Evolutionary conservation across 179 eudicot genomes (phyloP).

Genomic region (Corrigiola litoralis): DNA sequence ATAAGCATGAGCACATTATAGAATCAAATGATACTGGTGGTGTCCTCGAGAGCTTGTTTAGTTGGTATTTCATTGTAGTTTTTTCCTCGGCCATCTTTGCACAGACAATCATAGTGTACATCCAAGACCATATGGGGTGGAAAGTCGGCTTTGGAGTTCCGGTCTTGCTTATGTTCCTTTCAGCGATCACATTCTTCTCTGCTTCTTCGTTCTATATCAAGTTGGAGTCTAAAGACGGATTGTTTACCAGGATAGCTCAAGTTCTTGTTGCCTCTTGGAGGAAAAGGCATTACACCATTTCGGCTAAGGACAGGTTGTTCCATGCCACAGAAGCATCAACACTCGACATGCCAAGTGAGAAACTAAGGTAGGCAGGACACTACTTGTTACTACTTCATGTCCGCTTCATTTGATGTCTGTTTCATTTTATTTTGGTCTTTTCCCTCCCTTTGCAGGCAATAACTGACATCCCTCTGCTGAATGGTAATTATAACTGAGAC

Average conservation of each 20-base stretch:
- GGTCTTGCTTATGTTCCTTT: constrained; percentile 38
- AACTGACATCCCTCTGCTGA: too few species aligned
- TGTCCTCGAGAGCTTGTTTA: constrained; percentile 38
- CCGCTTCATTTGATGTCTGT: background rate
- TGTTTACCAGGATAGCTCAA: constrained; percentile 43
- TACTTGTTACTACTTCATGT: too few species aligned
- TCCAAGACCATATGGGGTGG: constrained; percentile 75
- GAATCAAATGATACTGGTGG: constrained; percentile 1
- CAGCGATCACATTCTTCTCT: constrained; percentile 34
- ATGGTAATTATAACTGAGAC: too few species aligned
- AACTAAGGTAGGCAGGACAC: constrained; percentile 29
- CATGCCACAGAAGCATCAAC: constrained; percentile 40
- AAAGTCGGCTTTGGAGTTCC: constrained; percentile 56
- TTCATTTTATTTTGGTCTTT: background rate
- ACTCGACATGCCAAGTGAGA: constrained; percentile 31
- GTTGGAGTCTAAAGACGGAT: constrained; percentile 35
- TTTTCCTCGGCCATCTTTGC: constrained; percentile 34
- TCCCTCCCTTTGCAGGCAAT: too few species aligned
- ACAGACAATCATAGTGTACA: constrained; percentile 47
- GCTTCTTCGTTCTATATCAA: constrained; percentile 52
- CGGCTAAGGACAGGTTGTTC: constrained; percentile 1
- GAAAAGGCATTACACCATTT: constrained; percentile 27
- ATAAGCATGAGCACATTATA: background rate
- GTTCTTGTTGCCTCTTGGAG: constrained; percentile 49
- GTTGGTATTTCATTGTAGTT: constrained; percentile 45